These are phyloP conservation scores for Euryodendron excelsum DNA, from an alignment of 148 eudicot species.

Conservation along the genomic window DNA sequence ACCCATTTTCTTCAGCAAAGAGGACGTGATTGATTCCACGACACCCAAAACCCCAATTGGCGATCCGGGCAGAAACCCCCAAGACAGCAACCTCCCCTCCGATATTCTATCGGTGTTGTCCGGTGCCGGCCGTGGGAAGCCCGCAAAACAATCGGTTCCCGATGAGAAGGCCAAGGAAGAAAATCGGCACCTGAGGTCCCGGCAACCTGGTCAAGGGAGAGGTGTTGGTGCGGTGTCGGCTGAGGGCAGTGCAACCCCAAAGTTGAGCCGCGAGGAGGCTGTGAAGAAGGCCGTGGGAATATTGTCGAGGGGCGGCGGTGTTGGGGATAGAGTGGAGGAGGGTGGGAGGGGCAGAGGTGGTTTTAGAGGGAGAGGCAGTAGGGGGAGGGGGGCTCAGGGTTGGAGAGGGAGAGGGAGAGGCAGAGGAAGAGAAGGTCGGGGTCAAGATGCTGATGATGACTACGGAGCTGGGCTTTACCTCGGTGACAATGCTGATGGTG, in stretches of 20 bases:
- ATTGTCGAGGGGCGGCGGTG: conserved; percentile 14
- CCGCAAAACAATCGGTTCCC: conserved; percentile 5
- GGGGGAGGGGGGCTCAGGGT: conserved; percentile 25
- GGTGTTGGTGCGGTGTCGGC: not conserved
- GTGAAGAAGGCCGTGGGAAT: conserved; percentile 27
- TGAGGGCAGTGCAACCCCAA: conserved; percentile 5
- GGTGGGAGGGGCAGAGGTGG: conserved; percentile 31
- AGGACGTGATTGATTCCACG: conserved; percentile 14
- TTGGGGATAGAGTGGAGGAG: conserved; percentile 13
- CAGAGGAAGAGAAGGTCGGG: not conserved
- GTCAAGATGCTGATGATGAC: conserved; percentile 33
- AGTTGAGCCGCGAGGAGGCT: conserved; percentile 40
- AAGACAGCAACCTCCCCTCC: conserved; percentile 28
- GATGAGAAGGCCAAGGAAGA: conserved; percentile 33
- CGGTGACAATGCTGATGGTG: conserved; percentile 54
- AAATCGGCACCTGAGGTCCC: conserved; percentile 54
- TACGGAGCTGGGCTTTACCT: conserved; percentile 16
- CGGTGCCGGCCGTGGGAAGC: conserved; percentile 63
- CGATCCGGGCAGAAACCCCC: too few relatives aligned
- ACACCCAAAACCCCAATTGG: conserved; percentile 7
- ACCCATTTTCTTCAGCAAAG: too few relatives aligned
- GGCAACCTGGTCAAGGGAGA: conserved; percentile 8
- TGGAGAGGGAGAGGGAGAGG: conserved; percentile 4
- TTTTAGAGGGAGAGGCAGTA: conserved; percentile 34
- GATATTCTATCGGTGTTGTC: conserved; percentile 31